Conservation (phyloP, 768 basidiomycete species). For the Mycena galopus region DNA sequence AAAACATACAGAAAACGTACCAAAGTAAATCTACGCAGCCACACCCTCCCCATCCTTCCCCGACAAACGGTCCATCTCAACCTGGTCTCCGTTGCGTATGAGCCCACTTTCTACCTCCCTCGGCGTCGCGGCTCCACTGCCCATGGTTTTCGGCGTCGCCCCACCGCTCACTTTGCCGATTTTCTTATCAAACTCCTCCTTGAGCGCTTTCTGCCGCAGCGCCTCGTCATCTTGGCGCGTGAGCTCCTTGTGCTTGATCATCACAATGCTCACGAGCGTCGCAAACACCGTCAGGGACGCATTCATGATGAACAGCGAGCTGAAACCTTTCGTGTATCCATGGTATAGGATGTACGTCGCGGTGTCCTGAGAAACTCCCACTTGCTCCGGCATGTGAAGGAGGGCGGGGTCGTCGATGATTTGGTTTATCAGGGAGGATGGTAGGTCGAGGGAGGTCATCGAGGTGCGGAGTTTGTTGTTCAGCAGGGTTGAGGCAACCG, state of each 20-base stretch:
- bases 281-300: slow-evolving; percentile 67
- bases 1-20: no score
- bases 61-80: background rate
- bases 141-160: background rate
- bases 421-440: slow-evolving; percentile 52
- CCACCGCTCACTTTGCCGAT: background rate
- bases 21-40: no score
- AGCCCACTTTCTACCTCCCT: background rate
- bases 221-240: slow-evolving; percentile 68
- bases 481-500: slow-evolving; percentile 72
- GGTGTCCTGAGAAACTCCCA: slow-evolving; percentile 52
- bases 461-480: slow-evolving; percentile 63
- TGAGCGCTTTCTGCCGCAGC: slow-evolving; percentile 56
- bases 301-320: slow-evolving; percentile 71
- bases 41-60: background rate
- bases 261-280: slow-evolving; percentile 65
- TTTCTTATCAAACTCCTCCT: slow-evolving; percentile 25
- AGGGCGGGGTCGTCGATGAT: slow-evolving; percentile 64
- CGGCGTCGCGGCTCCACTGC: slow-evolving; percentile 14
- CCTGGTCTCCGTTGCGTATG: background rate
- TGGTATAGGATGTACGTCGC: slow-evolving; percentile 58
- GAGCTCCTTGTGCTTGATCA: slow-evolving; percentile 75
- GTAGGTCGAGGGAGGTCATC: slow-evolving; percentile 54
- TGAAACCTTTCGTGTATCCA: slow-evolving; percentile 71
- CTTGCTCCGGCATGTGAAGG: slow-evolving; percentile 45